Evolutionary conservation across 2,329 filamentous ascomycete species (phyloP).

Genomic region (Epichloe coenophiala): DNA sequence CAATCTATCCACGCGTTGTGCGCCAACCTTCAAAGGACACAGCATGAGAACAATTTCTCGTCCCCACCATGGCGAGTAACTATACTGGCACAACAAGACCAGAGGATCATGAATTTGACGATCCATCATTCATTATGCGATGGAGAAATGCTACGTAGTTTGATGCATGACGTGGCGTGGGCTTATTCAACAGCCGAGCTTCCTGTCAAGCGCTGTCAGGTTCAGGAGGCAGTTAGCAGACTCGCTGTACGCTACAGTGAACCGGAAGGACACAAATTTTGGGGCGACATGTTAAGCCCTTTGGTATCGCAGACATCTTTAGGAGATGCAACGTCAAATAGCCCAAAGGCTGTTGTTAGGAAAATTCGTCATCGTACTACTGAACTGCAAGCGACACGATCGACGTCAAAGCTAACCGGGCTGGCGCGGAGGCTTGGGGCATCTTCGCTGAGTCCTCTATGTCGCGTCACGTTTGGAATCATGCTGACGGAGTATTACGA

Average conservation of each 20-base stretch:
- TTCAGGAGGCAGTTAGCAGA: neutral
- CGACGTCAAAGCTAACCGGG: neutral
- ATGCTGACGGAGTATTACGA: neutral
- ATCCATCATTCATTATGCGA: slow-evolving; percentile 52
- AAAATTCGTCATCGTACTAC: neutral
- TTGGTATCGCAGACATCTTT: neutral
- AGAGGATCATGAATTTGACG: slow-evolving; percentile 20
- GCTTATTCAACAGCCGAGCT: neutral
- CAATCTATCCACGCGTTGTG: neutral
- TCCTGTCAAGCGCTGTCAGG: neutral
- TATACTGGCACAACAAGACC: slow-evolving; percentile 12
- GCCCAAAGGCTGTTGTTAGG: neutral
- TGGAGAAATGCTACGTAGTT: slow-evolving; percentile 24
- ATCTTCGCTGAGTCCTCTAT: neutral
- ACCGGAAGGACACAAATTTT: neutral
- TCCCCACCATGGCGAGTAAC: slow-evolving; percentile 23
- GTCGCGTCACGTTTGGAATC: neutral
- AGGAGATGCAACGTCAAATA: neutral
- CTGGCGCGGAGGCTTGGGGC: neutral
- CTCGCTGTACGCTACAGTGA: neutral
- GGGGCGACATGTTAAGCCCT: neutral
- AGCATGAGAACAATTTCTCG: neutral
- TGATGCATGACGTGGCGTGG: neutral
- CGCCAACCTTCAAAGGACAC: neutral
- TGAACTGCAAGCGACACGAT: neutral